These are phyloP conservation scores for Avena sativa DNA, from an alignment of 176 grass and related monocot species.

Conservation along the genomic window DNA sequence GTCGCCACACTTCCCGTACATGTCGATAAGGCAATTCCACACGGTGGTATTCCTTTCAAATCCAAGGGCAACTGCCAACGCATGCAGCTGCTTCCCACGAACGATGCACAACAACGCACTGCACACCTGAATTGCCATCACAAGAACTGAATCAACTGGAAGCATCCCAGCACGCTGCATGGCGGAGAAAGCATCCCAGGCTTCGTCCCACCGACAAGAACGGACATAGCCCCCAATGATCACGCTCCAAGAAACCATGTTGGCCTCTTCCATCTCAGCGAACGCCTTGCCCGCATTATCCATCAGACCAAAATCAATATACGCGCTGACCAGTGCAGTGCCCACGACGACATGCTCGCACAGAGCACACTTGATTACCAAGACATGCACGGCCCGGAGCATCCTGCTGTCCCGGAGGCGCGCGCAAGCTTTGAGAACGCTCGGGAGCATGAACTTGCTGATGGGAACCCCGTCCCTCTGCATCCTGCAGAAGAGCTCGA, in stretches of 20 bases:
- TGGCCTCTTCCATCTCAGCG: slow-evolving; percentile 40
- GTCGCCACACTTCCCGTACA: slow-evolving; percentile 59
- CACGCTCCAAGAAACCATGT: slow-evolving; percentile 61
- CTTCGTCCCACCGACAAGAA: slow-evolving; percentile 49
- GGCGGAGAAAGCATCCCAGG: slow-evolving; percentile 46
- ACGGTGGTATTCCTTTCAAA: slow-evolving; percentile 51
- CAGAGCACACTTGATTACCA: slow-evolving; percentile 51
- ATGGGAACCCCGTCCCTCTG: slow-evolving; percentile 19
- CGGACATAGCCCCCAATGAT: slow-evolving; percentile 48
- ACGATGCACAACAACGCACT: slow-evolving; percentile 41
- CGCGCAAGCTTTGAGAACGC: slow-evolving; percentile 56
- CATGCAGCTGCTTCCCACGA: slow-evolving; percentile 60
- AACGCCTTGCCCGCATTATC: slow-evolving; percentile 45
- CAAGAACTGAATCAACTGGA: slow-evolving; percentile 54
- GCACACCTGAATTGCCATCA: slow-evolving; percentile 51
- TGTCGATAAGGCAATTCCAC: slow-evolving; percentile 61
- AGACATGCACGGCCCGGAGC: slow-evolving; percentile 45
- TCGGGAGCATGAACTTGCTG: slow-evolving; percentile 58
- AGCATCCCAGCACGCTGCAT: slow-evolving; percentile 38
- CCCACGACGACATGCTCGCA: slow-evolving; percentile 51
- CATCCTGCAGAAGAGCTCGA: slow-evolving; percentile 53
- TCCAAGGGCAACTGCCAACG: slow-evolving; percentile 29
- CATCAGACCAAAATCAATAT: slow-evolving; percentile 38
- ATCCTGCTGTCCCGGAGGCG: slow-evolving; percentile 28
- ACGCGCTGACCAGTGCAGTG: slow-evolving; percentile 45